A percentile compares a stretch with the other conserved stretches of the same genome.
These are phyloP conservation scores for Trichoderma oligosporum DNA, from an alignment of 2,329 filamentous ascomycete genomes.

Conservation along the genomic window DNA sequence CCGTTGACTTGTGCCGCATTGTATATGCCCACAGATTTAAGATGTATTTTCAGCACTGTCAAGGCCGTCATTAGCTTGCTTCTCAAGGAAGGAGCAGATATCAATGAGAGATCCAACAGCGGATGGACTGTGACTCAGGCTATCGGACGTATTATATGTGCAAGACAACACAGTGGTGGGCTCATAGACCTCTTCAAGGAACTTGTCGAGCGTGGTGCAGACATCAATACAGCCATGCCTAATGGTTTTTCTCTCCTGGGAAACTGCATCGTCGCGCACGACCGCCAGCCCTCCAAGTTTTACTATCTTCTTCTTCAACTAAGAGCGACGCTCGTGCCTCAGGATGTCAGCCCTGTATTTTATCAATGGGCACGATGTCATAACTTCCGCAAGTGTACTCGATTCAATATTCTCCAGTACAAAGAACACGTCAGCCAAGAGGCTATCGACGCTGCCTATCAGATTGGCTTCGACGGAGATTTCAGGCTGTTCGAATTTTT, in stretches of 20 bases:
- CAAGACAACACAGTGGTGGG: not conserved
- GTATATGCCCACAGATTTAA: not conserved
- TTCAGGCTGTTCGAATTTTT: not conserved
- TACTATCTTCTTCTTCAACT: not conserved
- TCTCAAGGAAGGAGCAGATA: not conserved
- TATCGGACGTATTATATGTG: not conserved
- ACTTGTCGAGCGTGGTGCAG: not conserved
- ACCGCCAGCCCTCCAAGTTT: not conserved
- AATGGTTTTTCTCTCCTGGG: not conserved
- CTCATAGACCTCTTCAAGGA: not conserved
- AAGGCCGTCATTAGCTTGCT: not conserved
- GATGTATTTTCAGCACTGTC: not conserved
- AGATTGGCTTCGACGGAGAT: not conserved
- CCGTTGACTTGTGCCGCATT: not conserved
- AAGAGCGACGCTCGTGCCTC: not conserved
- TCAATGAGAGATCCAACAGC: not conserved
- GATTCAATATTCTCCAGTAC: not conserved
- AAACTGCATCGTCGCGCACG: not conserved
- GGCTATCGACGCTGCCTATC: not conserved
- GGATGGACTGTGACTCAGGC: not conserved
- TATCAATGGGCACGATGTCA: not conserved
- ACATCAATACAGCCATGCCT: not conserved
- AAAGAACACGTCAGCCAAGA: not conserved
- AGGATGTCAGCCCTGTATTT: conserved; percentile 9
- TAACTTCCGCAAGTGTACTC: not conserved